Evolutionary conservation across 768 basidiomycete species (phyloP), one percentile per base, ranked within the genome.

Genomic region (Suillus paluster): DNA sequence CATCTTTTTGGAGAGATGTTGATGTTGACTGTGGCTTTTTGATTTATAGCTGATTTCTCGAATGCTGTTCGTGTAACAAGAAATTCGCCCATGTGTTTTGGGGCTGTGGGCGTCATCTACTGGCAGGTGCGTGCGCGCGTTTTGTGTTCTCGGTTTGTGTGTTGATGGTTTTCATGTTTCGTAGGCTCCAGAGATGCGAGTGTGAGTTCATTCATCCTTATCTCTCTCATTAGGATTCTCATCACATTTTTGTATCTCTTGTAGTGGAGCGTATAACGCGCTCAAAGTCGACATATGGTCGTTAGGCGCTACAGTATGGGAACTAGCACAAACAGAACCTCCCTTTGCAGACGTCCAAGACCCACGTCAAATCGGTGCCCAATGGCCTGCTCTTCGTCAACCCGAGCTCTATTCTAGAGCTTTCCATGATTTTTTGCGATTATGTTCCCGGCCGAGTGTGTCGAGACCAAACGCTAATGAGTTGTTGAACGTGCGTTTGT

Each of bases 251-350:
- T 25, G 36, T 42, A n/a, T 50, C 46, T n/a, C n/a, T n/a, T n/a
- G 17, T 56, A 90, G 88, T 56, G 87, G 88, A 12, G 78, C 86
- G 0, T 93, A 94, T 67, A 81, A 94, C 67, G 84, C 86, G 1
- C 81, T 92, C 46, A 88, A 88, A 71, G 85, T 92, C 50, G 92
- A 94, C 63, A 79, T 89, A 0, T 94, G 91, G 91, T 92, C 91
- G 0, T 78, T 92, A 7, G 92, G 92, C 2, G 92, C 92, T 0
- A 94, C 92, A 0, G 82, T 91, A 0, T 93, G 92, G 92, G 92
- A 94, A 70, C 82, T 90, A 75, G 89, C 89, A 1, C 83, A 94
- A 69, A 84, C 86, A 7, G 80, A 84, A 57, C 92, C 92, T 5
- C 92, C 92, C 0, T 94, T 93, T 69, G 79, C 83, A 4, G 82